Percentiles rank a stretch among this genome's conserved stretches.
Conservation (phyloP, 2,329 filamentous ascomycete genomes). For the Aspergillus quadricinctus region DNA sequence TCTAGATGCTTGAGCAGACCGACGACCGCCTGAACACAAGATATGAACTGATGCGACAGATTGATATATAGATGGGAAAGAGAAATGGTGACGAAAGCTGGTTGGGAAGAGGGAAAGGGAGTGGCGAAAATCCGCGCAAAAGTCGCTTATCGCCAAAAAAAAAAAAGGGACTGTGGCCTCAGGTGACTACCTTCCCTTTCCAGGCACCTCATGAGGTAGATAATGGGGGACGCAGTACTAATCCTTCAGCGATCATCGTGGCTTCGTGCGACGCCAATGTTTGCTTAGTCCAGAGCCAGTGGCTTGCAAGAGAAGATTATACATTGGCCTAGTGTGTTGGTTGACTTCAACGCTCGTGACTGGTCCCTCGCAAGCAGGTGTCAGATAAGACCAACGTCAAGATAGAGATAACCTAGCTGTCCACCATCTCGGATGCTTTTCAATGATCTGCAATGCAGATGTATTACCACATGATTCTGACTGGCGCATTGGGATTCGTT, state of each 20-base stretch:
- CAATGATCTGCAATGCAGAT: not conserved
- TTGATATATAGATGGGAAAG: not conserved
- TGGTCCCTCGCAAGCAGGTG: not conserved
- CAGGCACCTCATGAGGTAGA: not conserved
- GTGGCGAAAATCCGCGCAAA: not conserved
- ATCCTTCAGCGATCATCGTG: not conserved
- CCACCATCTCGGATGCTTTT: not conserved
- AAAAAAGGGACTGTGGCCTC: not conserved
- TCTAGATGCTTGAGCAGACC: not conserved
- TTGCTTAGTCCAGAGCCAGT: not conserved
- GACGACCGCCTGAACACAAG: too few species aligned
- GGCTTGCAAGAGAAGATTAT: not conserved
- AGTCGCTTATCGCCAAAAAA: slow-evolving; percentile 1
- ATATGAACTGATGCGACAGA: not conserved
- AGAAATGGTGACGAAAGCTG: not conserved
- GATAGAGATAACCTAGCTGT: not conserved
- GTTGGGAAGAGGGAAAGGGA: not conserved
- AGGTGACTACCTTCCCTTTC: slow-evolving; percentile 3
- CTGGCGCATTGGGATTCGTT: not conserved
- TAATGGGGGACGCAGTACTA: too few species aligned
- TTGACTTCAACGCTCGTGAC: not conserved
- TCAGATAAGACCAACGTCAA: not conserved
- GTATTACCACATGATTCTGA: not conserved
- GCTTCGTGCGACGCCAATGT: not conserved
- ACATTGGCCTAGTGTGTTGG: not conserved